Percentiles rank a stretch among this genome's conserved stretches.
Evolutionary conservation across 2,329 filamentous ascomycete species (phyloP).

Genomic region (Thyridium curvatum): DNA sequence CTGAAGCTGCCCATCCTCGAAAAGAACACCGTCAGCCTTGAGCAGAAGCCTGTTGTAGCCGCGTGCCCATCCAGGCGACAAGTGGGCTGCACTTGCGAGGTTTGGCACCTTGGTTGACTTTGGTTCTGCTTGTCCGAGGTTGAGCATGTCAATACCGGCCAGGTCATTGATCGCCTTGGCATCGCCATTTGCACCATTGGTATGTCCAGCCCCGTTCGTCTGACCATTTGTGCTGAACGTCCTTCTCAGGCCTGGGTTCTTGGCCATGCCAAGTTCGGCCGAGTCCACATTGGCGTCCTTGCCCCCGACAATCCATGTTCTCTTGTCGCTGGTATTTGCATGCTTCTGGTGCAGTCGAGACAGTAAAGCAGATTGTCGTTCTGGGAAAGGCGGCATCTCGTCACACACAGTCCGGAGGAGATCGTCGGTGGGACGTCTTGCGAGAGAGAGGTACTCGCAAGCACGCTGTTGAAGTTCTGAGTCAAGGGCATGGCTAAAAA

Average conservation of each 20-base stretch:
- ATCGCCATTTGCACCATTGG: conserved; percentile 43
- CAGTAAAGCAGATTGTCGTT: conserved; percentile 84
- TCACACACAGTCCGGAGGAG: conserved; percentile 90
- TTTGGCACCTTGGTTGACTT: conserved; percentile 67
- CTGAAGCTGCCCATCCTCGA: conserved; percentile 92
- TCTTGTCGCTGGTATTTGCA: conserved; percentile 84
- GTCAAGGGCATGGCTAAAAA: conserved; percentile 92
- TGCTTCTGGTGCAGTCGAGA: conserved; percentile 94
- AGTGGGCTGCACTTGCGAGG: conserved; percentile 82
- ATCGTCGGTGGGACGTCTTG: conserved; percentile 81
- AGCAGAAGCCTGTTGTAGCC: conserved; percentile 83
- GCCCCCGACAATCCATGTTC: conserved; percentile 96
- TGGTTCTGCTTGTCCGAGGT: conserved; percentile 47
- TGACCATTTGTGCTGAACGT: conserved; percentile 63
- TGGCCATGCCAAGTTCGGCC: conserved; percentile 72
- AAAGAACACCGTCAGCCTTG: conserved; percentile 77
- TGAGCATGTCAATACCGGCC: conserved; percentile 73
- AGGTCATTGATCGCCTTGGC: conserved; percentile 58
- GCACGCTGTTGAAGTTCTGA: conserved; percentile 94
- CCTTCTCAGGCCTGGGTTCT: conserved; percentile 77
- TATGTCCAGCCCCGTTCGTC: conserved; percentile 26
- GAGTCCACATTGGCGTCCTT: conserved; percentile 86
- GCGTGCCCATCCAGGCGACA: conserved; percentile 90
- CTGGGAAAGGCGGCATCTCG: conserved; percentile 97
- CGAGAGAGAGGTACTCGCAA: conserved; percentile 87